Evolutionary conservation across 192 early-diverging fungal genomes (phyloP).

Genomic region (Coemansia sp.): DNA sequence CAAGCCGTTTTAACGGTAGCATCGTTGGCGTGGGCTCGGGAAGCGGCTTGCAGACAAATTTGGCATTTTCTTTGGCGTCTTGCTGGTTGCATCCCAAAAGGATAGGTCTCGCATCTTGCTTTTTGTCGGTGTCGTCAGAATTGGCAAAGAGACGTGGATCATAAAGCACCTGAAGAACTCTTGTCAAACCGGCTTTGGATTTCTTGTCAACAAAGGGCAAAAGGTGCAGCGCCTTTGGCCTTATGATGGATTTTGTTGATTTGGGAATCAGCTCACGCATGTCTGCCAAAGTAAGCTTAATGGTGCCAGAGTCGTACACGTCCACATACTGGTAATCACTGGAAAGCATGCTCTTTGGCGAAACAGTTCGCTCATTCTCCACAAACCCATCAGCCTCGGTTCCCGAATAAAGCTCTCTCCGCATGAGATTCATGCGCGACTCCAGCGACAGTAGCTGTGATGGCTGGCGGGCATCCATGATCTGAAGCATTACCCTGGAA

Average conservation of each 20-base stretch:
- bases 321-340: conserved; percentile 26
- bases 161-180: conserved; percentile 31
- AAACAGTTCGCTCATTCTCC: neutral
- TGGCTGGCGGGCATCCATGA: conserved; percentile 62
- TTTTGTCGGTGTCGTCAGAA: neutral
- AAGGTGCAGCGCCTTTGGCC: conserved; percentile 26
- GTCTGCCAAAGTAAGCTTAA: conserved; percentile 15
- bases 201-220: conserved; percentile 4
- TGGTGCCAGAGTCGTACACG: conserved; percentile 4
- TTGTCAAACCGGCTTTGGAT: neutral
- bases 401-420: conserved; percentile 58
- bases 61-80: neutral
- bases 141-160: conserved; percentile 27
- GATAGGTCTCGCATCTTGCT: neutral
- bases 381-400: conserved; percentile 33
- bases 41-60: conserved; percentile 17
- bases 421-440: conserved; percentile 67
- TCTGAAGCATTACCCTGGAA: conserved; percentile 55
- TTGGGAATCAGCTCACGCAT: conserved; percentile 8
- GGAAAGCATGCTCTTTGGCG: neutral
- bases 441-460: conserved; percentile 62
- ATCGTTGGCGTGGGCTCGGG: conserved; percentile 17
- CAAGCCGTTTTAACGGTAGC: conserved; percentile 25
- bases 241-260: neutral
- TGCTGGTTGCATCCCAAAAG: conserved; percentile 35